Evolutionary conservation across 2,329 filamentous ascomycete genomes (phyloP).

Genomic region (Hymenoscyphus linearis): DNA sequence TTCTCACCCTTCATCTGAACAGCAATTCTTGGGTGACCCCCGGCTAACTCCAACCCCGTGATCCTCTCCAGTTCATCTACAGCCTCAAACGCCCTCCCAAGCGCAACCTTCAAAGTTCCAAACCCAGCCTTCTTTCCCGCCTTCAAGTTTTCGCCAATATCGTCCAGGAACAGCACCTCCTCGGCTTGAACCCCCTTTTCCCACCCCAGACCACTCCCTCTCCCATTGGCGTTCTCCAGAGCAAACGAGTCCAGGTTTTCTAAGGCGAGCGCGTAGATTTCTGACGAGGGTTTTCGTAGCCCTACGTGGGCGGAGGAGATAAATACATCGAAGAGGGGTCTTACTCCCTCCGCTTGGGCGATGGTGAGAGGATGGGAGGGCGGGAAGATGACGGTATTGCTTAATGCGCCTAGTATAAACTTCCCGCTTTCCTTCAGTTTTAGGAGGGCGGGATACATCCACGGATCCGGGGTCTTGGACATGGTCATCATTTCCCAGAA

Average conservation of each 20-base stretch:
- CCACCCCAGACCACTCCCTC: conserved; percentile 41
- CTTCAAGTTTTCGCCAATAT: conserved; percentile 88
- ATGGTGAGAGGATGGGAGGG: conserved; percentile 62
- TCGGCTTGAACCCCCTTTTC: conserved; percentile 48
- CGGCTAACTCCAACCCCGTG: conserved; percentile 58
- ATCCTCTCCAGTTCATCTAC: conserved; percentile 74
- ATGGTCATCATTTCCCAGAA: conserved; percentile 74
- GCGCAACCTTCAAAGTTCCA: conserved; percentile 74
- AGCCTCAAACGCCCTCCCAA: conserved; percentile 74
- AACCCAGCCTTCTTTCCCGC: conserved; percentile 70
- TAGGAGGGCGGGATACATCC: conserved; percentile 71
- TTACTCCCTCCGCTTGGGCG: conserved; percentile 51
- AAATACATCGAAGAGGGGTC: conserved; percentile 75
- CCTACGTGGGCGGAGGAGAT: conserved; percentile 82
- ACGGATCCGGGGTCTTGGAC: conserved; percentile 1
- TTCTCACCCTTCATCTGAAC: conserved; percentile 10
- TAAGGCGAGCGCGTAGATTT: conserved; percentile 73
- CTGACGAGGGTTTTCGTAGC: conserved; percentile 77
- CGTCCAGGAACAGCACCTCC: conserved; percentile 81
- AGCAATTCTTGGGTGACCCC: conserved; percentile 26
- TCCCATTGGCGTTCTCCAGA: conserved; percentile 40
- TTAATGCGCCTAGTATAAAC: conserved; percentile 75
- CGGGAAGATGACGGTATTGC: conserved; percentile 87
- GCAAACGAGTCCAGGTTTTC: conserved; percentile 59
- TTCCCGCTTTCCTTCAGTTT: conserved; percentile 57